These are phyloP conservation scores for Colletotrichum sp. DNA, from an alignment of 2,329 filamentous ascomycete genomes.

Conservation along the genomic window DNA sequence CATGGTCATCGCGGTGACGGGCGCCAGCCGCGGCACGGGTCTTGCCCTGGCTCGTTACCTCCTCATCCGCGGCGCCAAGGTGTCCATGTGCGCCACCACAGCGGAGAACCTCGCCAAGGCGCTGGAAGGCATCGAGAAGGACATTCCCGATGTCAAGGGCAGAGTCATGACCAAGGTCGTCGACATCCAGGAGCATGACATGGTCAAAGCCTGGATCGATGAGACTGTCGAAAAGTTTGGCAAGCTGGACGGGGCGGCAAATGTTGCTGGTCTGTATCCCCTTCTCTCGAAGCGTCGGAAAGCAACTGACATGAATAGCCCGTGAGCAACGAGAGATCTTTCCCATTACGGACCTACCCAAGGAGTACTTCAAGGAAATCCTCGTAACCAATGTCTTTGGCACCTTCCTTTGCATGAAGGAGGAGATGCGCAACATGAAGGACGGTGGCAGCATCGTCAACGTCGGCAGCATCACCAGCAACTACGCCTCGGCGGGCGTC, in stretches of 20 bases:
- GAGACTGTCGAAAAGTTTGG: constrained; percentile 36
- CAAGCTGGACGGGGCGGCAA: constrained; percentile 37
- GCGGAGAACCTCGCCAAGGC: constrained; percentile 30
- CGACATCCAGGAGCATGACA: constrained; percentile 33
- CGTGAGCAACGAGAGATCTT: constrained; percentile 30
- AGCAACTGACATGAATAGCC: background rate
- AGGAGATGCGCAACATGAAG: constrained; percentile 38
- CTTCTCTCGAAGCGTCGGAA: background rate
- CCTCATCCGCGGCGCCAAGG: constrained; percentile 31
- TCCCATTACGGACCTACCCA: constrained; percentile 22
- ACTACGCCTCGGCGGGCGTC: constrained; percentile 37
- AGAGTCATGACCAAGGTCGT: constrained; percentile 28
- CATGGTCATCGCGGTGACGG: constrained; percentile 26
- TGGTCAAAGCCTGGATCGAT: constrained; percentile 37
- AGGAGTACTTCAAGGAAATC: constrained; percentile 26
- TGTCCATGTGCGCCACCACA: constrained; percentile 33
- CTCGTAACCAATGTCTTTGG: constrained; percentile 29
- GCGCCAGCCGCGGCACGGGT: constrained; percentile 18
- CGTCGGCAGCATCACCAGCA: constrained; percentile 47
- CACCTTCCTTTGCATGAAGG: constrained; percentile 30
- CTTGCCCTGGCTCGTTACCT: constrained; percentile 23
- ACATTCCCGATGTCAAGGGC: constrained; percentile 25
- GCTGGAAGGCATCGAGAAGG: constrained; percentile 24
- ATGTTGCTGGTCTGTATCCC: constrained; percentile 36
- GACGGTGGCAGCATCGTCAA: constrained; percentile 52